phyloP scores from a whole-genome alignment of 1,139 yeast species.

The Scheffersomyces segobiensis region DNA sequence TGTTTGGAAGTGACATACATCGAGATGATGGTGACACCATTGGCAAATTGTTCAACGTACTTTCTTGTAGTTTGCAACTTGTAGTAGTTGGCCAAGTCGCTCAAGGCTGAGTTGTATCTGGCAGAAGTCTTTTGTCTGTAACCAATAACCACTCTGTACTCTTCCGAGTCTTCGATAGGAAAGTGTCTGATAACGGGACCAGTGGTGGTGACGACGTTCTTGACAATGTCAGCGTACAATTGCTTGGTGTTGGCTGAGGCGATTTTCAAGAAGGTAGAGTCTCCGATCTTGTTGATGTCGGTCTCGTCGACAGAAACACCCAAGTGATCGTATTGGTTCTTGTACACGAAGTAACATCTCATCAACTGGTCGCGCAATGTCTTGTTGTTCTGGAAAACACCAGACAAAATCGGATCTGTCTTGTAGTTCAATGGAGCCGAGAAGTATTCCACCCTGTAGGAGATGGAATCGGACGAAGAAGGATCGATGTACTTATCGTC shows the following conservation, averaged over 20 bases:
- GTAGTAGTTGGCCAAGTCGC: conserved; percentile 87
- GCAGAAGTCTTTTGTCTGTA: conserved; percentile 83
- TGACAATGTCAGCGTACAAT: conserved; percentile 72
- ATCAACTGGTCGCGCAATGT: conserved; percentile 51
- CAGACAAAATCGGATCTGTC: conserved; percentile 47
- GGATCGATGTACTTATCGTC: conserved; percentile 79
- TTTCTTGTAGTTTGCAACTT: conserved; percentile 83
- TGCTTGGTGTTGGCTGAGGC: conserved; percentile 79
- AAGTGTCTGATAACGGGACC: conserved; percentile 94
- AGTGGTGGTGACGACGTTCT: conserved; percentile 68
- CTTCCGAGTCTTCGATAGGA: conserved; percentile 77
- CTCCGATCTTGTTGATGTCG: conserved; percentile 70
- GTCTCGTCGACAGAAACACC: conserved; percentile 38
- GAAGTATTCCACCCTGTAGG: conserved; percentile 82
- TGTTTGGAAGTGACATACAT: conserved; percentile 71
- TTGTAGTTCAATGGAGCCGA: conserved; percentile 62
- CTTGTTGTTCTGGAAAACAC: conserved; percentile 37
- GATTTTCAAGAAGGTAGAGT: conserved; percentile 73
- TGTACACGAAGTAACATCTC: conserved; percentile 84
- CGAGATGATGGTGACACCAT: conserved; percentile 84
- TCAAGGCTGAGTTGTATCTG: conserved; percentile 84
- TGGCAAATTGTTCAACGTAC: conserved; percentile 91
- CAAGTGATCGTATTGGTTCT: conserved; percentile 56
- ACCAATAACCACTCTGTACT: conserved; percentile 83
- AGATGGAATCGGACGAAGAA: conserved; percentile 37